A percentile compares a stretch with the other conserved stretches of the same genome.
Evolutionary conservation across 768 basidiomycete genomes (phyloP).

Genomic region (Mycena latifolia): DNA sequence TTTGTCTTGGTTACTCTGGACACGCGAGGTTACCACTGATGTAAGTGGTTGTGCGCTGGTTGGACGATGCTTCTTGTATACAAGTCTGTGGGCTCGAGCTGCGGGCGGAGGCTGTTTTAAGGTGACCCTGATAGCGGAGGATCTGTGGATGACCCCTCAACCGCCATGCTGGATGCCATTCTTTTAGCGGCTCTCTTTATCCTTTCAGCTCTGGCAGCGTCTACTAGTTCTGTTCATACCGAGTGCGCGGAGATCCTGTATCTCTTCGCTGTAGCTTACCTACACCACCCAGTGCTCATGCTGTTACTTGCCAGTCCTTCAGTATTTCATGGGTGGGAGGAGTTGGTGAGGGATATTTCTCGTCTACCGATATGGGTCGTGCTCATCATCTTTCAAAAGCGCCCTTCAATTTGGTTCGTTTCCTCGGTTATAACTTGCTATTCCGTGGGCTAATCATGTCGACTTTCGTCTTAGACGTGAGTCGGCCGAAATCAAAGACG

Average conservation of each 20-base stretch:
- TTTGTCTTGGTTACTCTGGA: not conserved
- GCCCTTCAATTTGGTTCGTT: conserved; percentile 22
- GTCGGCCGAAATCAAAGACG: not conserved
- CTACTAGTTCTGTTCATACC: conserved; percentile 16
- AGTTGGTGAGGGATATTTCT: conserved; percentile 4
- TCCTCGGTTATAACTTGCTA: not conserved
- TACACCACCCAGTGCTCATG: conserved; percentile 19
- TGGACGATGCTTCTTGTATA: not conserved
- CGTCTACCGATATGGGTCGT: not conserved
- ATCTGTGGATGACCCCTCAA: not conserved
- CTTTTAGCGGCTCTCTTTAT: not conserved
- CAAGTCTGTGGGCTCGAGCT: too few relatives aligned
- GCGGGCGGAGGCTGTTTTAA: not conserved
- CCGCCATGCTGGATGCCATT: not conserved
- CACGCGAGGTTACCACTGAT: conserved; percentile 3
- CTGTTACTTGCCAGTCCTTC: conserved; percentile 25
- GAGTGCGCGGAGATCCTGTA: conserved; percentile 8
- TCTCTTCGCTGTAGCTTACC: not conserved
- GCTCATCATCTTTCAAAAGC: conserved; percentile 4
- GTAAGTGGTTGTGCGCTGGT: too few relatives aligned
- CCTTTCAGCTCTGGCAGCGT: not conserved
- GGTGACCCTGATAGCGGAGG: conserved; percentile 2
- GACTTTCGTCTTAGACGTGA: not conserved
- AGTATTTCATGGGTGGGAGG: conserved; percentile 24
- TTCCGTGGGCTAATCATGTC: not conserved